Base-by-base conservation (phyloP, 352 stramenopile genomes). In the Aphanomyces cochlioides region DNA sequence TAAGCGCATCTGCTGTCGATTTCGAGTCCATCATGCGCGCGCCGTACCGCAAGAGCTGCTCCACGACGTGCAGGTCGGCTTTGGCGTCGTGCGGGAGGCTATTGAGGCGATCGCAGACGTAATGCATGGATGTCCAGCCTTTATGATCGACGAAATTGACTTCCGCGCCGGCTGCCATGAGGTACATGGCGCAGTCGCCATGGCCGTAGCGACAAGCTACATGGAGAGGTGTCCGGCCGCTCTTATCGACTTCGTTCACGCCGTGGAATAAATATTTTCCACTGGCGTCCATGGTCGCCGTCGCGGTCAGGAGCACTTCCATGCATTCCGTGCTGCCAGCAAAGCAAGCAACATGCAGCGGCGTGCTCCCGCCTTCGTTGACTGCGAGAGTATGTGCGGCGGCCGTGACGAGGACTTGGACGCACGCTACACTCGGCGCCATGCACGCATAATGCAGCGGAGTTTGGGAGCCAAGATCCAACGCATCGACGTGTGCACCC, bases 381-480 rank as follows among this genome's bases (percentile, higher is more conserved):
- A 66, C 72, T 10, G 64, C 71, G 5, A 72, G 70, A 28, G 75
- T 69, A 40, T 68, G 56, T 17, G 67, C 67, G 68, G 65, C 67
- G 2, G 73, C 41, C 12, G 72, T 58, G 15, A 82, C 37, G 12
- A 84, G 58, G 12, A 34, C 45, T 17, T 77, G 69, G 3, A 79
- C 76, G 36, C 56, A 72, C 5, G 45, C 60, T 0, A 54, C 59
- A 40, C 87, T 74, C n/a, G 67, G 56, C 12, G 78, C 47, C 7
- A 83, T 74, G 65, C 84, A 90, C 34, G 84, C 82, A 48, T 88
- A 37, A 47, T 91, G 84, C 21, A 91, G 72, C 15, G 84, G 77
- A 7, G 82, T 87, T 43, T 86, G 75, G 56, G 82, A 73, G 8
- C 61, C 79, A 3, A 86, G 34, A 65, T 90, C 84, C 13, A 73